These are phyloP conservation scores for Xylariaceae sp. DNA, from an alignment of 2,329 filamentous ascomycete species.

Conservation along the genomic window DNA sequence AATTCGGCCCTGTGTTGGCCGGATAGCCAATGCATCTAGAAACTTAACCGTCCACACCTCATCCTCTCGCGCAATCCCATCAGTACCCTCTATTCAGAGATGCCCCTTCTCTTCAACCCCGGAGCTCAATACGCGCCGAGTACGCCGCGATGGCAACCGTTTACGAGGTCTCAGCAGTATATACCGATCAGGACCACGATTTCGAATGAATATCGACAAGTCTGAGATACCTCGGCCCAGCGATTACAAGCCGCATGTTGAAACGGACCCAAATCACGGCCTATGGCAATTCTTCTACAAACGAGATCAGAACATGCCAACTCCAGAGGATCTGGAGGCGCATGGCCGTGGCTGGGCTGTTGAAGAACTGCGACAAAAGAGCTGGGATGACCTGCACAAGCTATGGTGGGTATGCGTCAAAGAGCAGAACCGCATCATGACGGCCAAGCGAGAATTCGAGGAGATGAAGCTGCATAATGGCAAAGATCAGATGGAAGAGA, in stretches of 20 bases:
- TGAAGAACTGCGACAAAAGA: conserved; percentile 81
- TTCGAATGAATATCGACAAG: conserved; percentile 69
- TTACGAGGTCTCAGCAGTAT: conserved; percentile 78
- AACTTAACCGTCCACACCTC: conserved; percentile 9
- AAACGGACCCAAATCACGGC: conserved; percentile 71
- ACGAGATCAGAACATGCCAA: conserved; percentile 62
- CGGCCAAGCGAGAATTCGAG: conserved; percentile 64
- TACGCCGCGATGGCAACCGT: conserved; percentile 69
- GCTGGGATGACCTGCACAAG: conserved; percentile 87
- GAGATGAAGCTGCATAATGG: conserved; percentile 71
- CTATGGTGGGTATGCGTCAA: conserved; percentile 94
- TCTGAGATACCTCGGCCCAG: conserved; percentile 70
- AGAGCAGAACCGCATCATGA: conserved; percentile 86
- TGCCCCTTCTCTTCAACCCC: conserved; percentile 30
- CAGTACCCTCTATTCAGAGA: conserved; percentile 13
- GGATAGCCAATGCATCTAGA: conserved; percentile 20
- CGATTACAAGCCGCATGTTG: conserved; percentile 53
- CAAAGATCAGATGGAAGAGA: conserved; percentile 52
- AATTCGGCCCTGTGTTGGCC: conserved; percentile 27
- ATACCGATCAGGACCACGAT: conserved; percentile 69
- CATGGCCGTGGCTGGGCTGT: conserved; percentile 82
- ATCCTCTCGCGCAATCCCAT: conserved; percentile 12
- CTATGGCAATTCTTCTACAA: conserved; percentile 89
- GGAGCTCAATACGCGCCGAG: conserved; percentile 22
- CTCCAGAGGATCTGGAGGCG: conserved; percentile 64